phyloP scores from a whole-genome alignment of 176 grass and related monocot species.

The Areca catechu region DNA sequence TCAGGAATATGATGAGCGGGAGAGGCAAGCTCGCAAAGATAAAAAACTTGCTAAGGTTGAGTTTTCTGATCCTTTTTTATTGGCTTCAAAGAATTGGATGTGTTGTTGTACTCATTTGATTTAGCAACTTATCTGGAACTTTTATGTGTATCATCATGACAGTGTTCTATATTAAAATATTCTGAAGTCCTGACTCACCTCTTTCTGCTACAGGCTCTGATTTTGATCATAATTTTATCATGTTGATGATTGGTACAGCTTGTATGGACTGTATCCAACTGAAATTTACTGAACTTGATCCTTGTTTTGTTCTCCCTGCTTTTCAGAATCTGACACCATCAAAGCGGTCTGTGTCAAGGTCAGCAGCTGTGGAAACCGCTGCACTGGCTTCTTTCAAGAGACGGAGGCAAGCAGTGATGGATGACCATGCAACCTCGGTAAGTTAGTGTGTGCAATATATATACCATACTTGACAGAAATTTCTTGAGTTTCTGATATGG shows the following conservation, averaged over 20 bases:
- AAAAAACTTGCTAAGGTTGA: conserved; percentile 82
- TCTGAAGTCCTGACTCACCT: too few relatives aligned
- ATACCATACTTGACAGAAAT: too few relatives aligned
- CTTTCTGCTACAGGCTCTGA: too few relatives aligned
- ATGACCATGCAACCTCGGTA: conserved; percentile 63
- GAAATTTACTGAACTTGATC: too few relatives aligned
- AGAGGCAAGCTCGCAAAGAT: conserved; percentile 87
- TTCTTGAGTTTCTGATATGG: too few relatives aligned
- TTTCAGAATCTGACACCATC: conserved; percentile 69
- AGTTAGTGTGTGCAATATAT: not conserved
- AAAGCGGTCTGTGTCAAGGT: conserved; percentile 40
- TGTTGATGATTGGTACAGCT: too few relatives aligned
- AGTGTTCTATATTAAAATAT: not conserved
- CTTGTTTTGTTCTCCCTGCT: too few relatives aligned
- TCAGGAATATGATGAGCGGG: conserved; percentile 90
- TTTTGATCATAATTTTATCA: too few relatives aligned
- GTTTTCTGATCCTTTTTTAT: not conserved
- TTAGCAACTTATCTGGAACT: too few relatives aligned
- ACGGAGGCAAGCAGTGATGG: conserved; percentile 61
- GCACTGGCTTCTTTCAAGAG: conserved; percentile 41
- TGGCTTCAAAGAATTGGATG: too few relatives aligned
- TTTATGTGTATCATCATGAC: too few relatives aligned
- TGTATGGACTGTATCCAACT: not conserved
- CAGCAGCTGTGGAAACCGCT: conserved; percentile 52
- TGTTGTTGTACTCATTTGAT: too few relatives aligned